Conservation (phyloP, 257 asterid species). For the Solanum lignicaule region DNA sequence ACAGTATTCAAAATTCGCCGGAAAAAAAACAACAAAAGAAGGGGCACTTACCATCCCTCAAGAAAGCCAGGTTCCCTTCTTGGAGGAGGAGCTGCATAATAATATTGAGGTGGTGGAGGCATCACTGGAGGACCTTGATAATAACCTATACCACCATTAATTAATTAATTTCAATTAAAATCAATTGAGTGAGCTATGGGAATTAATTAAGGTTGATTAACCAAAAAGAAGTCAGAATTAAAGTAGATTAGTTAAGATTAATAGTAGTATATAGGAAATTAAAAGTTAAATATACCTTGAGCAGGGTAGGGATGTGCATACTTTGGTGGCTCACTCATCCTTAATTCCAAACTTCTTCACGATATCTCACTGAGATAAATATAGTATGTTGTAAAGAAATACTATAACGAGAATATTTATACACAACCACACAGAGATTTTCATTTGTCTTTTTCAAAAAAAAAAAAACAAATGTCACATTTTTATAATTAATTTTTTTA, state of each 20-base stretch:
- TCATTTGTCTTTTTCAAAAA: background rate
- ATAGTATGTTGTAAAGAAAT: background rate
- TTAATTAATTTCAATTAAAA: background rate
- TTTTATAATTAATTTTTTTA: too few species aligned
- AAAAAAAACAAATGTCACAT: too few species aligned
- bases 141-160: constrained; percentile 23
- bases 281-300: constrained; percentile 40
- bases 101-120: constrained; percentile 85
- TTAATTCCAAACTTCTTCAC: background rate
- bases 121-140: constrained; percentile 88
- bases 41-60: constrained; percentile 53
- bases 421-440: background rate
- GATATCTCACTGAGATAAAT: background rate
- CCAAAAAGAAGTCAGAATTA: background rate
- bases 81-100: constrained; percentile 69
- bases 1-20: rapidly evolving
- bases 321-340: constrained; percentile 68
- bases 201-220: too few species aligned
- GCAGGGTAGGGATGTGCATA: constrained; percentile 70
- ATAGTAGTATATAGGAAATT: background rate
- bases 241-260: background rate
- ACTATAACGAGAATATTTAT: background rate
- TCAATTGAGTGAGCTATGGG: background rate
- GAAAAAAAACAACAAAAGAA: background rate
- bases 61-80: constrained; percentile 53